Evolutionary conservation across 1,284 basidiomycete genomes (phyloP), one percentile per base, ranked within the genome.

Genomic region (Tilletiopsis washingtonensis): DNA sequence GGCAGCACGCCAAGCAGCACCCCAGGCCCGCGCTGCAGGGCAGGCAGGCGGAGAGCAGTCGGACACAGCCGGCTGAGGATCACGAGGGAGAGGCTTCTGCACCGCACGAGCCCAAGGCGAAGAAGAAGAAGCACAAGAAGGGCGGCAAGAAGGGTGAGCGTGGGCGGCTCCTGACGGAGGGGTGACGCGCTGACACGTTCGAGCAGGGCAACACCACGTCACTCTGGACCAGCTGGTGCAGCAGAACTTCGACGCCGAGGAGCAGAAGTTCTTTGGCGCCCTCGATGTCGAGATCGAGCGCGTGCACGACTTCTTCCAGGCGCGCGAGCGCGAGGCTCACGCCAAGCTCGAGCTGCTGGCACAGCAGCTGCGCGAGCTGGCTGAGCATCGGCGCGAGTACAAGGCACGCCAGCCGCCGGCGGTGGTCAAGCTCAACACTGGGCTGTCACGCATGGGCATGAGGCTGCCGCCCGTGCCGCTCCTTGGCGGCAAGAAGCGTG

Each of bases 261-360:
- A 76, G 81, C 91, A 20, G 84, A 90, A 64, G 75, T 76, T 62
- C 39, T 69, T 67, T 27, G 40, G 38, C 7, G 62, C 57, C 0
- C 55, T 62, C 45, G 60, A 70, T 32, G 32, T 49, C 24, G 64
- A 65, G 51, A 56, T 68, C 34, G 58, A 61, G 20, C 55, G 59
- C 20, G 64, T 63, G 48, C 49, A 58, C 37, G 38, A 40, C 2
- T 97, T 97, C 73, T 96, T 88, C 69, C 67, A 80, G 6, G 81
- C 80, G 21, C 79, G 84, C 21, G 87, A 88, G 71, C 76, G 78
- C 21, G 87, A 89, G 58, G 82, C 84, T 74, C 74, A 75, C 20
- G 75, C 74, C 24, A 78, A 78, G 52, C 79, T 81, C 50, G 71
- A 73, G 52, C 74, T 77, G 15, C 76, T 93, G 0, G 79, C 81